Evolutionary conservation across 345 rosid species (phyloP).

Genomic region (Raphanus raphanistrum): DNA sequence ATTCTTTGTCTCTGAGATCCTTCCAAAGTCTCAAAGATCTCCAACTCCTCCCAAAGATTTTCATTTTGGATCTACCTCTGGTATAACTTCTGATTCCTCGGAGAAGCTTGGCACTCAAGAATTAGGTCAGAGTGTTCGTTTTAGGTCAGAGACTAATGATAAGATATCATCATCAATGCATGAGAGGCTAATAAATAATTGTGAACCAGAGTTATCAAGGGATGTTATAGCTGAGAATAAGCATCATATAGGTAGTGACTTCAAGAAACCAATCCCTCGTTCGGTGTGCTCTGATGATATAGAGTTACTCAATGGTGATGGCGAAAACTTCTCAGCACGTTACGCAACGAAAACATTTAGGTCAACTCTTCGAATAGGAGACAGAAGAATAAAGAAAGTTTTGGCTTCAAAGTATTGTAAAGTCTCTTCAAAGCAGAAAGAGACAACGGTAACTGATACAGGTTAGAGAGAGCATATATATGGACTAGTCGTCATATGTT

Average conservation of each 20-base stretch:
- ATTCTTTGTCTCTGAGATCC: constrained; percentile 55
- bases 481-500: not conserved
- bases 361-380: constrained; percentile 73
- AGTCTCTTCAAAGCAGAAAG: constrained; percentile 58
- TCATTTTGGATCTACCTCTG: constrained; percentile 49
- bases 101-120: constrained; percentile 46
- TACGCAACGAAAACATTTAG: constrained; percentile 56
- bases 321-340: constrained; percentile 77
- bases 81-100: constrained; percentile 46
- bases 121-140: constrained; percentile 36
- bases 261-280: constrained; percentile 47
- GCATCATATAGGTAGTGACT: constrained; percentile 56
- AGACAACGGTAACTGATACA: constrained; percentile 44
- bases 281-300: constrained; percentile 50
- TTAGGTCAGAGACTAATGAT: constrained; percentile 48
- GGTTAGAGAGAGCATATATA: constrained; percentile 48
- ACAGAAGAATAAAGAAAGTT: constrained; percentile 81
- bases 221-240: constrained; percentile 54
- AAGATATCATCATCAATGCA: constrained; percentile 29
- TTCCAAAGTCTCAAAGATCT: constrained; percentile 43
- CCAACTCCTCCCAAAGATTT: constrained; percentile 41
- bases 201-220: constrained; percentile 42
- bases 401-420: constrained; percentile 82
- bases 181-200: constrained; percentile 31
- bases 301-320: constrained; percentile 65